Percentiles rank a stretch among this genome's conserved stretches.
Evolutionary conservation across 164 flowering plant species (phyloP).

Genomic region (Euptelea pleiosperma): DNA sequence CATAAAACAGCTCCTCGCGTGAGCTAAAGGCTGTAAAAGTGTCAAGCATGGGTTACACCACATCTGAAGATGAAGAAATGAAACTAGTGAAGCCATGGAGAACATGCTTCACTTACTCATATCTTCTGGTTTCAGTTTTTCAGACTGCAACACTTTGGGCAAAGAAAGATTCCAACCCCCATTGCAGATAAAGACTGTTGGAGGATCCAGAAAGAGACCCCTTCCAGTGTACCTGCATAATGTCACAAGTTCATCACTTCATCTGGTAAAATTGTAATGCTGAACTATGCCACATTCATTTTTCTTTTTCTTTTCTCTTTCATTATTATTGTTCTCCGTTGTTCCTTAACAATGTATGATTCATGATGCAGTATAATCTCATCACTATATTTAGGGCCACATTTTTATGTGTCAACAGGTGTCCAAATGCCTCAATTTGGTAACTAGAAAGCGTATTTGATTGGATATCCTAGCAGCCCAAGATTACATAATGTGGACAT

Average conservation of each 20-base stretch:
- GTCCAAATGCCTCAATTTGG: no score
- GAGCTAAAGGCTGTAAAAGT: constrained; percentile 59
- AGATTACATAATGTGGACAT: no score
- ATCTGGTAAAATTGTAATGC: background rate
- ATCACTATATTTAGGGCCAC: no score
- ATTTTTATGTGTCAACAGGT: no score
- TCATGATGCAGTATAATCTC: no score
- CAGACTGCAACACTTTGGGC: constrained; percentile 43
- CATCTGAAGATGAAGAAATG: background rate
- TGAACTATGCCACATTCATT: background rate
- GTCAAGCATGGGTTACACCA: constrained; percentile 1
- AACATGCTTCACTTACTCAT: constrained; percentile 38
- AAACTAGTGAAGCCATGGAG: constrained; percentile 3
- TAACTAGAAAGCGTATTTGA: no score
- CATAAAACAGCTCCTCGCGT: constrained; percentile 53
- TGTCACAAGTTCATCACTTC: background rate
- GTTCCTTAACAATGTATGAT: background rate
- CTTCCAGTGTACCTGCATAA: constrained; percentile 85
- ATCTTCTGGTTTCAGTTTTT: constrained; percentile 21
- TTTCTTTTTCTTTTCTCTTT: no score
- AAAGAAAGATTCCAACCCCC: constrained; percentile 58
- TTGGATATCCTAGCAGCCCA: no score
- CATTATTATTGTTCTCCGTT: no score
- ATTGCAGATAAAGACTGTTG: constrained; percentile 54
- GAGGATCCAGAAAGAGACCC: constrained; percentile 86